Base-by-base conservation (phyloP, 2,329 filamentous ascomycete species). In the Phialophora chinensis region DNA sequence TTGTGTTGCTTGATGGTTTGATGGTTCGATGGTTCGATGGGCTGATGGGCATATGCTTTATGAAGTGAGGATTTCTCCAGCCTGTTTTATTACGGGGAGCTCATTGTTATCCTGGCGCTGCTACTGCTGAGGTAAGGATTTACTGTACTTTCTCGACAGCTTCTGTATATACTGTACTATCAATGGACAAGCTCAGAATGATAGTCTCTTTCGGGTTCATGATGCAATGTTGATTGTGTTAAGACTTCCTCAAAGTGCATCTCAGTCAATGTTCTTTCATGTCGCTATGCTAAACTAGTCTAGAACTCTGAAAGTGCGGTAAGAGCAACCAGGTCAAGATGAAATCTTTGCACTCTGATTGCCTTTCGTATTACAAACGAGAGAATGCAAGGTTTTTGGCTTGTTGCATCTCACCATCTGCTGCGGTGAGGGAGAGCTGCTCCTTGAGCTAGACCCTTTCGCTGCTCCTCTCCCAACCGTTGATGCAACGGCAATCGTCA, bases 271-370 rank as follows among this genome's bases (percentile, higher is more conserved):
- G 47, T 52, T 61, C 59, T 61, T 61, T 61, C 29, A 42, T 61
- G 29, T 61, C 59, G 59, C 59, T 61, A 61, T 61, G 59, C 59
- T 61, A 61, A 61, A 31, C 59, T 61, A 61, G 59, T 61, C 59
- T 61, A 61, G 47, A 61, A 61, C 29, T 50, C 59, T 61, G 49
- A 61, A 52, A 61, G 59, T 52, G 35, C 29, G 38, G 49, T 25
- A 27, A 61, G 31, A 29, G 47, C 38, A 23, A 38, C 27, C 56
- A 58, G 20, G 11, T 44, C 42, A 50, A 60, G 27, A 49, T 60
- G 27, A 50, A 47, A 33, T 50, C 42, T 47, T 49, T 29, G 38
- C 42, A 50, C 27, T 44, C 38, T 31, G 29, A 20, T 55, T 55
- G 53, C 29, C 29, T 25, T n/a, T 33, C 23, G 17, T 55, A 53